Evolutionary conservation across 2,329 filamentous ascomycete genomes (phyloP).

Genomic region (Monilinia fructigena): DNA sequence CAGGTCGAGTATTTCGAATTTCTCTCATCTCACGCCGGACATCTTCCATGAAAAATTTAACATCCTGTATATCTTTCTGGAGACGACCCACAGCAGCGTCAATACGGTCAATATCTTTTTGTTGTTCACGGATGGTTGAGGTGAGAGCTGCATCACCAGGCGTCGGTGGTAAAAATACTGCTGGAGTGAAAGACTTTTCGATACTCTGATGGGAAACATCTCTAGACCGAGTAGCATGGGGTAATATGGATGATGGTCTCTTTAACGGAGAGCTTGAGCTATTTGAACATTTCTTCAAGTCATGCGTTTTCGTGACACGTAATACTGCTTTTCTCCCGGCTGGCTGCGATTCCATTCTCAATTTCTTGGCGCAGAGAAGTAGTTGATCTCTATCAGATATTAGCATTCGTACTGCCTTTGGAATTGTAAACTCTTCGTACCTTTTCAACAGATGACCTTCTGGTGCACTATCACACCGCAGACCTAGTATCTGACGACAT

Average conservation of each 20-base stretch:
- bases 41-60: slow-evolving; percentile 39
- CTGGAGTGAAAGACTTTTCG: background rate
- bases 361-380: slow-evolving; percentile 34
- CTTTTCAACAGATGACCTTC: slow-evolving; percentile 36
- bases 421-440: slow-evolving; percentile 26
- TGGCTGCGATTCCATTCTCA: slow-evolving; percentile 32
- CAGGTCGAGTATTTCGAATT: background rate
- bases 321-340: slow-evolving; percentile 31
- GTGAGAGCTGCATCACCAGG: background rate
- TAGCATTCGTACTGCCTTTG: slow-evolving; percentile 1
- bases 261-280: slow-evolving; percentile 3
- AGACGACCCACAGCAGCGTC: slow-evolving; percentile 33
- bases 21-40: slow-evolving; percentile 32
- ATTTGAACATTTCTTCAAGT: slow-evolving; percentile 26
- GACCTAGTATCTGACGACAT: slow-evolving; percentile 34
- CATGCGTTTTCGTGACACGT: slow-evolving; percentile 29
- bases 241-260: slow-evolving; percentile 7
- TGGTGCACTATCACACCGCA: slow-evolving; percentile 38
- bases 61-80: slow-evolving; percentile 35
- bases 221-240: background rate
- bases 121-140: slow-evolving; percentile 25
- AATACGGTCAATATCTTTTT: slow-evolving; percentile 39
- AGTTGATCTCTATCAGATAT: slow-evolving; percentile 34
- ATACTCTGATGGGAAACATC: background rate
- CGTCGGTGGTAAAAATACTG: background rate